phyloP scores from a whole-genome alignment of 2,329 filamentous ascomycete species.

The Grosmannia serpens region DNA sequence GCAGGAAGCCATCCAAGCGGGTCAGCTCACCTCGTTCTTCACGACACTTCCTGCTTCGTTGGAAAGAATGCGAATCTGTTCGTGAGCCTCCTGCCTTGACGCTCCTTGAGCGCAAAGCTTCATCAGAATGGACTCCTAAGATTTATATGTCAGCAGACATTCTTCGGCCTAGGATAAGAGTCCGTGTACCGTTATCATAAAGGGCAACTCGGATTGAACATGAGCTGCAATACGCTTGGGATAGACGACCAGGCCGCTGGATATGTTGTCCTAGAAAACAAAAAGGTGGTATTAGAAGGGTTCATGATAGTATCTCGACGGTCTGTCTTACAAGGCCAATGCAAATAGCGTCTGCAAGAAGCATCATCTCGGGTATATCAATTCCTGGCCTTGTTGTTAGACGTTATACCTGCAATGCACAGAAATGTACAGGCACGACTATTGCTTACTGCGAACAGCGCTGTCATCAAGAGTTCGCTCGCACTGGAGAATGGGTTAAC shows the following conservation, averaged over 20 bases:
- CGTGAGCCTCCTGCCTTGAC: conserved; percentile 71
- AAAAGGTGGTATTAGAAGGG: no score
- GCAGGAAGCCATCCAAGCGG: no score
- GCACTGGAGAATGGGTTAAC: no score
- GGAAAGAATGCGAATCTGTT: conserved; percentile 71
- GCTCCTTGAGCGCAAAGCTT: conserved; percentile 57
- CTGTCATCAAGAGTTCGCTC: conserved; percentile 69
- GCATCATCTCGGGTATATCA: conserved; percentile 52
- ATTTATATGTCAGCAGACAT: no score
- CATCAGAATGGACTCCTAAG: conserved; percentile 57
- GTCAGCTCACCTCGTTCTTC: neutral
- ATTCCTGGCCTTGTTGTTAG: conserved; percentile 27
- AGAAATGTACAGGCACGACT: neutral
- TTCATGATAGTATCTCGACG: no score
- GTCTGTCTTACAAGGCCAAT: conserved; percentile 22
- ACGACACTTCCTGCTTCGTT: conserved; percentile 56
- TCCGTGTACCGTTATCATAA: conserved; percentile 43
- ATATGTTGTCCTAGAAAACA: conserved; percentile 44
- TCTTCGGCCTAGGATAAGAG: no score
- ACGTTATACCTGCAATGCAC: neutral
- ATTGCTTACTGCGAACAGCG: conserved; percentile 40
- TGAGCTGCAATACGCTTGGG: conserved; percentile 56
- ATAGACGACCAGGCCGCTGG: conserved; percentile 61
- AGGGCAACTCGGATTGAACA: conserved; percentile 67
- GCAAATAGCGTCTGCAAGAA: conserved; percentile 56